Evolutionary conservation across 106 monocot species (phyloP).

Genomic region (Allium sativum): DNA sequence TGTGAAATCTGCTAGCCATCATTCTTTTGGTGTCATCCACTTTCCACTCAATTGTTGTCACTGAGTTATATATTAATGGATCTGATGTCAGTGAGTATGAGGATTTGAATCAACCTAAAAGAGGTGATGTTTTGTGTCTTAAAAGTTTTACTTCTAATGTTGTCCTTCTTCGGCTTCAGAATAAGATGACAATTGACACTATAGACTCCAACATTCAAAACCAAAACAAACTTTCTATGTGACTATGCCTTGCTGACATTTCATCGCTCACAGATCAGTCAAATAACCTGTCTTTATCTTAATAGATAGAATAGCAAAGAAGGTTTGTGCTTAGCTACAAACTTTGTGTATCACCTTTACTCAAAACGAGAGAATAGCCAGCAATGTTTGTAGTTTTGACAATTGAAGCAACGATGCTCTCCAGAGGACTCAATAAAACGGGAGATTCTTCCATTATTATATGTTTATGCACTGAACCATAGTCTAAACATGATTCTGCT

Average conservation of each 20-base stretch:
- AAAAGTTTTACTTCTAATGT: too few species aligned
- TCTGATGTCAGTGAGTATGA: too few species aligned
- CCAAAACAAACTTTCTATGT: slow-evolving; percentile 26
- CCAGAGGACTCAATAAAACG: slow-evolving; percentile 42
- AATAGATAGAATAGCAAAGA: slow-evolving; percentile 27
- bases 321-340: slow-evolving; percentile 43
- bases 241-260: slow-evolving; percentile 34
- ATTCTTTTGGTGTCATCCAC: too few species aligned
- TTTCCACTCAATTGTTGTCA: too few species aligned
- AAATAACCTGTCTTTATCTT: slow-evolving; percentile 30
- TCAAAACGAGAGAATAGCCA: slow-evolving; percentile 22
- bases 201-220: slow-evolving; percentile 36
- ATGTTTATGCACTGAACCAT: slow-evolving; percentile 30
- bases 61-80: too few species aligned
- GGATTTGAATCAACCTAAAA: too few species aligned
- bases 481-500: slow-evolving; percentile 45
- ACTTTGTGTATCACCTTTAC: slow-evolving; percentile 37
- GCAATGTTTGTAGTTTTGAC: slow-evolving; percentile 36
- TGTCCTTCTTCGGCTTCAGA: slow-evolving; percentile 31
- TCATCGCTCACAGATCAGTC: slow-evolving; percentile 38
- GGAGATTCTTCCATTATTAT: slow-evolving; percentile 20
- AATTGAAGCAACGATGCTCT: slow-evolving; percentile 34
- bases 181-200: slow-evolving; percentile 33
- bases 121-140: too few species aligned
- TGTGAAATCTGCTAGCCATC: too few species aligned